These are phyloP conservation scores for Panaeolus papilionaceus DNA, from an alignment of 768 basidiomycete genomes.

Conservation along the genomic window DNA sequence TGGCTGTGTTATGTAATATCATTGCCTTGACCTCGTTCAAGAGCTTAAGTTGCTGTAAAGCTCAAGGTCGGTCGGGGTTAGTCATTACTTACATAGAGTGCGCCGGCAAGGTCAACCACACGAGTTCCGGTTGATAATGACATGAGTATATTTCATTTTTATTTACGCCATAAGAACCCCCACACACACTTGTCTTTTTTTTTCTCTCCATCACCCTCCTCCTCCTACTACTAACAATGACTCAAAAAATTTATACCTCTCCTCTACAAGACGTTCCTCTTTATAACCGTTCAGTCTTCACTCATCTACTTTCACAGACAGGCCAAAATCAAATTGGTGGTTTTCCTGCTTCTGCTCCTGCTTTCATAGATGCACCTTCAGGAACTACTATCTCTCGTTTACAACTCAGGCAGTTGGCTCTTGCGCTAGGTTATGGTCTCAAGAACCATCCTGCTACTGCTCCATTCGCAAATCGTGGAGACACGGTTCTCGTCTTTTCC, in stretches of 20 bases:
- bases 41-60: no score
- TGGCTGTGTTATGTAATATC: slow-evolving; percentile 22
- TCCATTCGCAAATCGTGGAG: slow-evolving; percentile 47
- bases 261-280: slow-evolving; percentile 44
- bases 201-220: slow-evolving; percentile 17
- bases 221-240: slow-evolving; percentile 30
- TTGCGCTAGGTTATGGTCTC: slow-evolving; percentile 66
- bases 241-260: slow-evolving; percentile 55
- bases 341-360: slow-evolving; percentile 50
- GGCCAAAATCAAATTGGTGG: slow-evolving; percentile 41
- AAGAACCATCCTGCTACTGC: slow-evolving; percentile 43
- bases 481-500: slow-evolving; percentile 69
- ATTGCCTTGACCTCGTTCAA: no score
- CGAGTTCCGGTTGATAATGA: no score
- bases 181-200: not conserved
- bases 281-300: slow-evolving; percentile 51
- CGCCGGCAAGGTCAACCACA: no score
- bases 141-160: not conserved
- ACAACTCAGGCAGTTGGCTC: slow-evolving; percentile 56
- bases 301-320: slow-evolving; percentile 48
- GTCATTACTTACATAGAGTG: no score
- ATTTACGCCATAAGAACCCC: not conserved
- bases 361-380: slow-evolving; percentile 71
- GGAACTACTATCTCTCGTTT: slow-evolving; percentile 62
- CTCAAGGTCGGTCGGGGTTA: no score